Conservation (phyloP, 75 land plant species). For the Gnetum montanum region DNA sequence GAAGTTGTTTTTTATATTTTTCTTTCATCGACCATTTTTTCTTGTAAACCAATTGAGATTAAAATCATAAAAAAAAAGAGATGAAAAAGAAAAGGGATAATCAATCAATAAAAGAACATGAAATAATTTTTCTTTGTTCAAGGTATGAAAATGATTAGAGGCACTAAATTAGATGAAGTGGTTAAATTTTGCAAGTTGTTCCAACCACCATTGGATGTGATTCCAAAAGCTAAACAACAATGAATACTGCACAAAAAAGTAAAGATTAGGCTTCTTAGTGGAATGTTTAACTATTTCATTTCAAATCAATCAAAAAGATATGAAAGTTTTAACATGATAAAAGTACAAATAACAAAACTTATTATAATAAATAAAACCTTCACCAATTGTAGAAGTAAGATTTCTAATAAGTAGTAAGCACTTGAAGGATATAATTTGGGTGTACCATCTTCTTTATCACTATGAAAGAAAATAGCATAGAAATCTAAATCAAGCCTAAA, state of each 20-base stretch:
- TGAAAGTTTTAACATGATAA: too few relatives aligned
- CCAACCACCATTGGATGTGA: constrained; percentile 9
- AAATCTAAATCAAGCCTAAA: not conserved
- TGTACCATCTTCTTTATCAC: not conserved
- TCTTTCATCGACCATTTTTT: constrained; percentile 4
- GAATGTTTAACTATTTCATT: not conserved
- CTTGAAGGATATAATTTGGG: not conserved
- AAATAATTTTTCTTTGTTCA: not conserved
- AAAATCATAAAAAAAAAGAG: constrained; percentile 1
- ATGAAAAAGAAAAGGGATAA: constrained; percentile 1
- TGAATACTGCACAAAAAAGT: constrained; percentile 7
- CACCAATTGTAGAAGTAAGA: not conserved
- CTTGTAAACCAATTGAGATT: not conserved
- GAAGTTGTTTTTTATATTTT: too few relatives aligned
- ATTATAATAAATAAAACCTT: too few relatives aligned
- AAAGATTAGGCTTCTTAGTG: not conserved
- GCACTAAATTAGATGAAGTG: constrained; percentile 2
- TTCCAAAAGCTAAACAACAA: constrained; percentile 6
- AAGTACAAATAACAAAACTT: not conserved
- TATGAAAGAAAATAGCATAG: not conserved
- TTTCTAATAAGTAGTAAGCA: not conserved
- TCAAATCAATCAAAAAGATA: too few relatives aligned
- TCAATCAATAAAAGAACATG: constrained; percentile 8
- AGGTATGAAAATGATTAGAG: constrained; percentile 4
- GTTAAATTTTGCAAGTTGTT: constrained; percentile 8